Evolutionary conservation across 345 rosid genomes (phyloP).

Genomic region (Gossypioides kirkii): DNA sequence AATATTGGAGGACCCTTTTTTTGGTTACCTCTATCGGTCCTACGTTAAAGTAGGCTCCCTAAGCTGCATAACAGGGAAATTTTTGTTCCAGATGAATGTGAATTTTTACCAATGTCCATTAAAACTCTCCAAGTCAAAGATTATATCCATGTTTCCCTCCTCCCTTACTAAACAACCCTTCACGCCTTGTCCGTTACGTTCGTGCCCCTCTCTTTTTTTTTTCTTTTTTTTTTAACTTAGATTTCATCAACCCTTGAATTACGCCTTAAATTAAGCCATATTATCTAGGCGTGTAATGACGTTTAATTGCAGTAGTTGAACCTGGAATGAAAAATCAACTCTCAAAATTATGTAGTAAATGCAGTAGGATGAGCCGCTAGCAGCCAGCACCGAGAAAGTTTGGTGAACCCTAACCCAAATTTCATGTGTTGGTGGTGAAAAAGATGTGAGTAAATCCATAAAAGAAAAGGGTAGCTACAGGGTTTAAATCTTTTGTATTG

Average conservation of each 20-base stretch:
- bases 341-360: not conserved
- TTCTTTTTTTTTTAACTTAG: not conserved
- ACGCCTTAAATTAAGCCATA: slow-evolving; percentile 47
- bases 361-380: not conserved
- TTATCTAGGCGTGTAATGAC: slow-evolving; percentile 19
- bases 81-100: not conserved
- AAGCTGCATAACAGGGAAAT: slow-evolving; percentile 12
- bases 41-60: too few species aligned
- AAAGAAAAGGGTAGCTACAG: not conserved
- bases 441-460: slow-evolving; percentile 5
- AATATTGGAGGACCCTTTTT: not conserved
- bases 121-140: slow-evolving; percentile 17
- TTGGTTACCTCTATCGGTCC: not conserved
- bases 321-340: not conserved
- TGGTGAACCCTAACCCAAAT: not conserved
- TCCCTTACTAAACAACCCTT: slow-evolving; percentile 9
- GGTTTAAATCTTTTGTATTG: slow-evolving; percentile 16
- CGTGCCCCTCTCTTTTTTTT: not conserved
- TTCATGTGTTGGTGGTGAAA: slow-evolving; percentile 8
- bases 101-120: not conserved
- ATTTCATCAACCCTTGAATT: slow-evolving; percentile 40
- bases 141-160: slow-evolving; percentile 39
- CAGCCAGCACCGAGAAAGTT: not conserved
- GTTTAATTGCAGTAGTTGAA: not conserved
- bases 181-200: slow-evolving; percentile 13